Evolutionary conservation across 2,329 filamentous ascomycete species (phyloP), one percentile per base, ranked within the genome.

Genomic region (Fusarium caatingaense): DNA sequence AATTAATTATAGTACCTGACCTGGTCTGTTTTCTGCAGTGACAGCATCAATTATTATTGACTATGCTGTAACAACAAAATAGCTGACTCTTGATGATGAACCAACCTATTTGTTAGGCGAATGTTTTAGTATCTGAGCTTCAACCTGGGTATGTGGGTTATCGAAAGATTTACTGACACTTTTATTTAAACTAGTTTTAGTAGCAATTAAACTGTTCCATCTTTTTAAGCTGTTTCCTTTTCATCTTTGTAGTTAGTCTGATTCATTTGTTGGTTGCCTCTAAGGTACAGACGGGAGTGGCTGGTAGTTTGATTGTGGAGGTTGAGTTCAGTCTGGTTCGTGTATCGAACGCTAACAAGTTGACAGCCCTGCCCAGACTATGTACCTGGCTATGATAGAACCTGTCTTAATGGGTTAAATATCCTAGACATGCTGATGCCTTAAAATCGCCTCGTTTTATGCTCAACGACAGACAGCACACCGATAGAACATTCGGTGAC

Each of bases 271-370:
- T 25, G 30, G 48, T 9, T 50, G 48, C 23, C 30, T 37, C 21
- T 50, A 28, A 28, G 28, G 11, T 28, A 37, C 47, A 21, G 27
- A 53, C 51, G 66, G 62, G 67, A 67, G 66, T 70, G 66, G 67
- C 61, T 69, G 66, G 47, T 56, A 41, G 45, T 50, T 55, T 48
- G n/a, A 21, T 58, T 27, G 63, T 68, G 65, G 65, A 67, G 57
- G 53, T 58, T 50, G 42, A 68, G 47, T 63, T 45, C 21, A 67
- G 47, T 62, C 23, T 21, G 25, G 45, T 32, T 49, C 20, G 42
- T 58, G 47, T 59, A 66, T 58, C 42, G 53, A 58, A 63, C 61
- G 51, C 56, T 67, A 69, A 27, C 25, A 53, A 23, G 23, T 45
- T 49, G 48, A 61, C 55, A 65, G 48, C 34, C 40, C 28, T 23